Evolutionary conservation across 164 flowering plant species (phyloP), one percentile per base, ranked within the genome.

Genomic region (Macadamia integrifolia): DNA sequence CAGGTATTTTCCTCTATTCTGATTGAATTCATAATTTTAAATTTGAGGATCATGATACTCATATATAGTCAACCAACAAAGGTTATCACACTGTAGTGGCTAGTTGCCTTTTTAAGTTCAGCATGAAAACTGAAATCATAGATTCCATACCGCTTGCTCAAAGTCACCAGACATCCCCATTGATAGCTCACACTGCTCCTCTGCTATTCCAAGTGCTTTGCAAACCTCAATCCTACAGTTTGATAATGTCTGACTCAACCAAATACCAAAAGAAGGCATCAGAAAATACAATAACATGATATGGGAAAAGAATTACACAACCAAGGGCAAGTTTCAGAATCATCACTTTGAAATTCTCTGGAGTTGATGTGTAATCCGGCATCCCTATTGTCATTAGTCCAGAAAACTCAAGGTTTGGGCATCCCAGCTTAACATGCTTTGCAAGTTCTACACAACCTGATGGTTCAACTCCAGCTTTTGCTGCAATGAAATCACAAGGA

Each of bases 101-200:
- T 9, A 14, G 9, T 5, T 0, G 9, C 40, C 0, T 14, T 31
- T 52, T 55, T 31, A 14, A 11, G 67, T 13, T 50, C 52, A 35
- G 31, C 7, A 52, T 8, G 15, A 12, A 30, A 44, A 14, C 11
- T 3, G 9, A 15, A 13, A 3, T 3, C 64, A 15, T 7, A 62
- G 57, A 32, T 10, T 58, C 6, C 87, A 84, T 80, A 94, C 96
- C 42, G 99, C 99, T 79, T 66, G 90, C 77, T 94, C 97, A 71
- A 92, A 94, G 76, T 94, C 99, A 72, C 85, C 88, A 35, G 99
- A 90, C 99, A 94, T 94, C 74, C 99, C 99, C 99, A 94, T 95
- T 62, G 99, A 95, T 30, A 90, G 76, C 76, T 95, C 96, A 68
- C 97, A 95, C 55, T 84, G 87, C 48, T 83, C 85, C 76, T 88